Base-by-base conservation (phyloP, 257 asterid species). In the Ligustrum vulgare region DNA sequence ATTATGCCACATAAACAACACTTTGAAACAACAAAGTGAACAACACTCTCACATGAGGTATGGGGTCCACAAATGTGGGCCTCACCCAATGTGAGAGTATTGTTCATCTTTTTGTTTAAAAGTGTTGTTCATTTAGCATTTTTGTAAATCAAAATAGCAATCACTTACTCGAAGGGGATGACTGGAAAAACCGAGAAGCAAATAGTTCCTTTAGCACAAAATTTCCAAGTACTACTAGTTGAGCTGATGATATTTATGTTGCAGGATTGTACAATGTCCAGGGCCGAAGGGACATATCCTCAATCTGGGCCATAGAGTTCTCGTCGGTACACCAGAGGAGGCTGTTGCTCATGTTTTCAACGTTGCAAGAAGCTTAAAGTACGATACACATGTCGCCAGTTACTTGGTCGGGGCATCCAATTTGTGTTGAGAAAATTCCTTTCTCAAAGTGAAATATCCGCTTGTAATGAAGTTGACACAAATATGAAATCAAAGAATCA, bases 251-350 rank as follows among this genome's bases (percentile, higher is more conserved):
- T 34, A 31, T 81, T 60, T 45, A 5, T 82, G 72, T 69, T 73
- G 78, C 82, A 94, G 97, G 97, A 98, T 92, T 74, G 93, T 91
- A 23, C 84, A 82, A 68, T 80, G 87, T 78, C 96, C 98, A 12
- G 98, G 97, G 73, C 82, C 74, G 4, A 87, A 81, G 78, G 96
- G 96, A 64, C 98, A 92, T 82, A 94, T 94, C 58, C 96, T 94
- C 74, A 94, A 94, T 86, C 89, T 94, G 68, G 97, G 98, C 75
- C 98, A 94, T 15, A 97, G 98, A 70, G 98, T 92, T 87, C 98
- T 92, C 63, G 98, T 94, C 1, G 96, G 98, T 67, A 88, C 98
- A 6, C 98, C 96, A 0, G 98, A 94, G 80, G 98, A 90, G 67
- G 97, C 97, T 6, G 98, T 90, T 51, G 90, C 97, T 45, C 98